These are phyloP conservation scores for Mycena polygramma DNA, from an alignment of 768 basidiomycete species.

Conservation along the genomic window DNA sequence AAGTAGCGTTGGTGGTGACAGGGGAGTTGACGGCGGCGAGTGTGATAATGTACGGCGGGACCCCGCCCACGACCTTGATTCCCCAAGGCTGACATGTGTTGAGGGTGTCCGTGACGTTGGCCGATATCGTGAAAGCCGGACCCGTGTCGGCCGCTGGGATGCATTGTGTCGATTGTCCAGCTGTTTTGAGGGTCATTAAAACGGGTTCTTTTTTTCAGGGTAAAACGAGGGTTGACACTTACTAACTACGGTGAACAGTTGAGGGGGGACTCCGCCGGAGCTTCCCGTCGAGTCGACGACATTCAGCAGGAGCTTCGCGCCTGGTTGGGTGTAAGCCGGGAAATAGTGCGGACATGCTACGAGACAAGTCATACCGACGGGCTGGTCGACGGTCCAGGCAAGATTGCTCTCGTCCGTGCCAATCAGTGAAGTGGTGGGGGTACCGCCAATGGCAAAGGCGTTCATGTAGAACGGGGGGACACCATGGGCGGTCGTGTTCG, in stretches of 20 bases:
- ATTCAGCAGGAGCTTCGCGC: constrained; percentile 50
- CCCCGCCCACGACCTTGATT: constrained; percentile 53
- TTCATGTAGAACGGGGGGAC: constrained; percentile 53
- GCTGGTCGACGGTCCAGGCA: constrained; percentile 51
- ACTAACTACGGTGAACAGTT: constrained; percentile 50
- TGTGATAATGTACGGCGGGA: constrained; percentile 55
- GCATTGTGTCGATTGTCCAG: constrained; percentile 50
- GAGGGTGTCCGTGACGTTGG: constrained; percentile 51
- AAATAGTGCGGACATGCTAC: background rate
- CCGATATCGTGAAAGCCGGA: constrained; percentile 49
- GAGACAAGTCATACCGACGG: constrained; percentile 45
- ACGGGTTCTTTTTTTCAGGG: too few species aligned
- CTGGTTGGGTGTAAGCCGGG: constrained; percentile 41
- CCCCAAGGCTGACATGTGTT: constrained; percentile 59
- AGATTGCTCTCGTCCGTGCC: constrained; percentile 46
- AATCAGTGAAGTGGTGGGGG: constrained; percentile 43
- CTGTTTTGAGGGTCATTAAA: constrained; percentile 36
- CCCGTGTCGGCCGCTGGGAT: constrained; percentile 38
- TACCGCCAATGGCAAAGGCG: constrained; percentile 47
- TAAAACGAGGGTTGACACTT: constrained; percentile 25
- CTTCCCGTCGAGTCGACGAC: constrained; percentile 54
- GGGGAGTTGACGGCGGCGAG: constrained; percentile 50
- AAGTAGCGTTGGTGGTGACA: constrained; percentile 53
- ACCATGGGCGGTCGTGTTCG: constrained; percentile 39
- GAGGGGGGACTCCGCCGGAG: constrained; percentile 50